phyloP scores from a whole-genome alignment of 1,284 basidiomycete species.

The Ceratobasidium sp. region DNA sequence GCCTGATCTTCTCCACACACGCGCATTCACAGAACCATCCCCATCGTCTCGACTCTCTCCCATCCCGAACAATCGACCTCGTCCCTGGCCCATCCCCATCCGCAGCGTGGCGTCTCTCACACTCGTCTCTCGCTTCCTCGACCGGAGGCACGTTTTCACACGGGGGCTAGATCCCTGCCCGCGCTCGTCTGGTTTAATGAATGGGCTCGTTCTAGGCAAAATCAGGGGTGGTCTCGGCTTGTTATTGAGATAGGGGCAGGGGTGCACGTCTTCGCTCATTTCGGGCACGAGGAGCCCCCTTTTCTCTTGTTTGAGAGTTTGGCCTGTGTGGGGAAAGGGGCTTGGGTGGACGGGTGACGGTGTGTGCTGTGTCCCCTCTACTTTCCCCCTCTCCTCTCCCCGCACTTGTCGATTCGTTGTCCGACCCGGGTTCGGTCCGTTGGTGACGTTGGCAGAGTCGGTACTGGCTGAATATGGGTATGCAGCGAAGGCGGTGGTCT shows the following conservation, averaged over 20 bases:
- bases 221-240: not conserved
- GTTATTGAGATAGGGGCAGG: conserved; percentile 7
- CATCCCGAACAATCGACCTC: not conserved
- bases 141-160: not conserved
- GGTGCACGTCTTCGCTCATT: not conserved
- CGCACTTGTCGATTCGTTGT: not conserved
- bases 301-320: not conserved
- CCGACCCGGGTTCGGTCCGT: not conserved
- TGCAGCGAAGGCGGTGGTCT: not conserved
- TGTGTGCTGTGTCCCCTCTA: not conserved
- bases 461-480: conserved; percentile 1
- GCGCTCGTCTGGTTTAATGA: conserved; percentile 1
- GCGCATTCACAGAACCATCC: conserved; percentile 2
- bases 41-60: not conserved
- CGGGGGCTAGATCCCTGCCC: conserved; percentile 1
- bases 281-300: conserved; percentile 18
- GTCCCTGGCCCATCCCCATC: conserved; percentile 5
- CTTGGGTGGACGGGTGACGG: not conserved
- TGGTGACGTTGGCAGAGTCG: not conserved
- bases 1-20: conserved; percentile 6
- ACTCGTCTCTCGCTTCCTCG: not conserved
- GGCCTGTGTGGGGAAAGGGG: not conserved
- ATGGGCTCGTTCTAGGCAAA: conserved; percentile 6
- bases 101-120: not conserved
- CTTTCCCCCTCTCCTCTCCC: not conserved